Conservation (phyloP, 129 eudicot genomes). For the Arctium lappa region DNA sequence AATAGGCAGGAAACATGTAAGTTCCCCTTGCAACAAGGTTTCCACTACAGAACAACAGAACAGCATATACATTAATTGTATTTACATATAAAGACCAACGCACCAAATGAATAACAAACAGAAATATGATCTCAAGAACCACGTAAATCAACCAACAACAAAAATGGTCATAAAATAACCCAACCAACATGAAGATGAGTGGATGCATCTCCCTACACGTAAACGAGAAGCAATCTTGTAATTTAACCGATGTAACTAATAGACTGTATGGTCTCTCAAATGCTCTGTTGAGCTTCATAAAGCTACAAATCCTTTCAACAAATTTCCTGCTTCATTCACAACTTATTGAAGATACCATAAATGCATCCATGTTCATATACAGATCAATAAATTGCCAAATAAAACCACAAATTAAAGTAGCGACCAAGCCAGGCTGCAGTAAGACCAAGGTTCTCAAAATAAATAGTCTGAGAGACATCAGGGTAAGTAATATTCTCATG, state of each 20-base stretch:
- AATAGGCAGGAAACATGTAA: slow-evolving; percentile 3
- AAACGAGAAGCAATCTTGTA: not conserved
- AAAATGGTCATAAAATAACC: not conserved
- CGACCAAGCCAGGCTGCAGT: not conserved
- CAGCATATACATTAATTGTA: slow-evolving; percentile 1
- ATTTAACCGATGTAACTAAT: not conserved
- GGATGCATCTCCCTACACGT: slow-evolving; percentile 10
- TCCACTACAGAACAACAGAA: not conserved
- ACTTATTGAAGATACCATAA: slow-evolving; percentile 3
- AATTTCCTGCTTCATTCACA: not conserved
- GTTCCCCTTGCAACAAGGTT: slow-evolving; percentile 2
- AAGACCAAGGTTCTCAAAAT: not conserved
- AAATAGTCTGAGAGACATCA: not conserved
- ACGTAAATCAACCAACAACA: slow-evolving; percentile 4
- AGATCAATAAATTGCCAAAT: slow-evolving; percentile 1
- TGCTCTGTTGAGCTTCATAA: slow-evolving; percentile 2
- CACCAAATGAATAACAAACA: slow-evolving; percentile 15
- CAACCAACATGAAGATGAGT: slow-evolving; percentile 8
- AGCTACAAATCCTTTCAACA: slow-evolving; percentile 1
- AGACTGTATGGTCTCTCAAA: not conserved
- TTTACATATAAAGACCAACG: not conserved
- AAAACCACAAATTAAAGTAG: not conserved
- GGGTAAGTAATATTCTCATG: not conserved
- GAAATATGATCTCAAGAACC: slow-evolving; percentile 14
- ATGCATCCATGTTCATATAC: slow-evolving; percentile 5